Evolutionary conservation across 129 eudicot species (phyloP).

Genomic region (Glebionis coronaria): DNA sequence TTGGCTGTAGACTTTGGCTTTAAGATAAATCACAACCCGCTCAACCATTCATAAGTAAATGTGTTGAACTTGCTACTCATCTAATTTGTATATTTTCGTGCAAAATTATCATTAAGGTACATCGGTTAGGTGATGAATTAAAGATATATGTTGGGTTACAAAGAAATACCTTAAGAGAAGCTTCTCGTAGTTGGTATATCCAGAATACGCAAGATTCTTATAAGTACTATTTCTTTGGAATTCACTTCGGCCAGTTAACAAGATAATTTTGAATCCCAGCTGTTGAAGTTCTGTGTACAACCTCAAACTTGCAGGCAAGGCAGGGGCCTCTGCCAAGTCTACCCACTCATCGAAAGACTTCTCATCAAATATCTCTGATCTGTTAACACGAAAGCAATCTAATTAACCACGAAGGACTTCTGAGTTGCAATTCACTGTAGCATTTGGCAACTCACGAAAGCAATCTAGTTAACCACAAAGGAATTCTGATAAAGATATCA

Average conservation of each 20-base stretch:
- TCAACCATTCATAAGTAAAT: background rate
- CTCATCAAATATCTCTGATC: conserved; percentile 64
- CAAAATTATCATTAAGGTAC: background rate
- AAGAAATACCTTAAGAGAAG: conserved; percentile 61
- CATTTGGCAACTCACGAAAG: no score
- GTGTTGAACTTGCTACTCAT: background rate
- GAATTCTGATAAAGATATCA: no score
- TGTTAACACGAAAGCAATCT: conserved; percentile 27
- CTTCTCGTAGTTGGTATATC: conserved; percentile 68
- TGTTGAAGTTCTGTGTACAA: conserved; percentile 65
- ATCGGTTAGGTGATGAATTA: background rate
- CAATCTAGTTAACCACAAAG: conserved; percentile 18
- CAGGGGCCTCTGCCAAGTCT: conserved; percentile 67
- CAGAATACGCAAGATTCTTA: conserved; percentile 52
- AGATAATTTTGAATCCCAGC: conserved; percentile 57
- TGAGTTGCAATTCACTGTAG: no score
- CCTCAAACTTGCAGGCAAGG: conserved; percentile 75
- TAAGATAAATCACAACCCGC: background rate
- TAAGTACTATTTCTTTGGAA: conserved; percentile 61
- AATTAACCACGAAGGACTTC: no score
- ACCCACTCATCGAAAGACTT: conserved; percentile 63
- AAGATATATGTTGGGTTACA: background rate
- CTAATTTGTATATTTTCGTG: background rate
- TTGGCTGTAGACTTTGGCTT: background rate
- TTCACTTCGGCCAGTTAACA: conserved; percentile 82